Evolutionary conservation across 2,329 filamentous ascomycete genomes (phyloP).

Genomic region (Talaromyces sp.): DNA sequence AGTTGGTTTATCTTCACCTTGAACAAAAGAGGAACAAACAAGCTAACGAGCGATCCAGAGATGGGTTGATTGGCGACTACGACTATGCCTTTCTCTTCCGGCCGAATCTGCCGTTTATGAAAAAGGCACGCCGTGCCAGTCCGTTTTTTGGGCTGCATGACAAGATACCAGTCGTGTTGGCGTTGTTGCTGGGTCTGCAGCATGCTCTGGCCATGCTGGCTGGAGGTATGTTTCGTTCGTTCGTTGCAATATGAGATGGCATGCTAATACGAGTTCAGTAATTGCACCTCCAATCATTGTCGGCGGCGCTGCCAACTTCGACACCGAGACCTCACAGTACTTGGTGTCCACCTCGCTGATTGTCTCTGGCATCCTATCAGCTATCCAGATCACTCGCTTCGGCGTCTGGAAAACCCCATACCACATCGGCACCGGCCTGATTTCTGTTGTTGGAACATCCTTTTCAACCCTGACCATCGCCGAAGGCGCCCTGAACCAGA

Average conservation of each 20-base stretch:
- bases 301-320: conserved; percentile 55
- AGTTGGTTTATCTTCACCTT: conserved; percentile 19
- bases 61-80: conserved; percentile 78
- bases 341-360: conserved; percentile 66
- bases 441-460: conserved; percentile 64
- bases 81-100: conserved; percentile 87
- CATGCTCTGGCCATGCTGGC: conserved; percentile 65
- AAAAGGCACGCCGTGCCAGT: conserved; percentile 51
- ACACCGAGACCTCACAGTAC: conserved; percentile 53
- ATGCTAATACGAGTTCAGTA: conserved; percentile 29
- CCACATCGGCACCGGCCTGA: conserved; percentile 59
- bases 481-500: conserved; percentile 56
- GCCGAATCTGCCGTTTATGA: conserved; percentile 77
- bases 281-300: conserved; percentile 63
- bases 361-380: conserved; percentile 60
- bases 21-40: too few relatives aligned
- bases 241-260: neutral
- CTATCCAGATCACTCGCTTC: conserved; percentile 62
- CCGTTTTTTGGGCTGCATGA: conserved; percentile 69
- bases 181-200: conserved; percentile 63
- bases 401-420: conserved; percentile 60
- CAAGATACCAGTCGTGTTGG: conserved; percentile 62
- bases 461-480: conserved; percentile 64
- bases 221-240: conserved; percentile 30
- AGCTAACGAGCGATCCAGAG: conserved; percentile 30